Evolutionary conservation across 495 filamentous ascomycete species (phyloP).

Genomic region (Staphylotrichum tortipilum): DNA sequence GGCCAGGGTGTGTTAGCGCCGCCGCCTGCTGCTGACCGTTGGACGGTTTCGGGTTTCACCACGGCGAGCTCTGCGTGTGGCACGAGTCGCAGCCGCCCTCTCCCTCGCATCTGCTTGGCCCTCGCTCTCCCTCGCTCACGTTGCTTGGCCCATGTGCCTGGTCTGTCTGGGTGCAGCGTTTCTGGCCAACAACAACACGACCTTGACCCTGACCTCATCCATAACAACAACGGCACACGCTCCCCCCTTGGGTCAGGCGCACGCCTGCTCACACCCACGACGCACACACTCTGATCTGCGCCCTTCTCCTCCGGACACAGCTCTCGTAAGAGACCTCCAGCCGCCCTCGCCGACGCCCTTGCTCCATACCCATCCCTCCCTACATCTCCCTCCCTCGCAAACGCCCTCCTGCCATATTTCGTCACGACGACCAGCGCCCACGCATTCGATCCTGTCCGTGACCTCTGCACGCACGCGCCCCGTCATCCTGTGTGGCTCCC

Average conservation of each 20-base stretch:
- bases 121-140: no score
- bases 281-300: not conserved
- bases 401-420: no score
- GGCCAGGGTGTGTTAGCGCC: not conserved
- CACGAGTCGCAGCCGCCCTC: slow-evolving; percentile 2
- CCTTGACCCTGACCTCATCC: not conserved
- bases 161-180: slow-evolving; percentile 2
- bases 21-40: not conserved
- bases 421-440: no score
- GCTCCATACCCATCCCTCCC: no score
- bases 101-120: not conserved
- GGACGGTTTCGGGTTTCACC: slow-evolving; percentile 3
- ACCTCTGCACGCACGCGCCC: not conserved
- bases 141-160: no score
- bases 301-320: no score
- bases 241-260: not conserved
- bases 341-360: no score
- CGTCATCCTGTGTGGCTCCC: not conserved
- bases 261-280: not conserved
- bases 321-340: no score
- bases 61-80: not conserved
- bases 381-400: no score
- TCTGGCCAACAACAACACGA: not conserved
- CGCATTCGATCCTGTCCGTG: not conserved
- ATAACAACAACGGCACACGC: not conserved